Base-by-base conservation (phyloP, 129 eudicot genomes). In the Erigeron canadensis region DNA sequence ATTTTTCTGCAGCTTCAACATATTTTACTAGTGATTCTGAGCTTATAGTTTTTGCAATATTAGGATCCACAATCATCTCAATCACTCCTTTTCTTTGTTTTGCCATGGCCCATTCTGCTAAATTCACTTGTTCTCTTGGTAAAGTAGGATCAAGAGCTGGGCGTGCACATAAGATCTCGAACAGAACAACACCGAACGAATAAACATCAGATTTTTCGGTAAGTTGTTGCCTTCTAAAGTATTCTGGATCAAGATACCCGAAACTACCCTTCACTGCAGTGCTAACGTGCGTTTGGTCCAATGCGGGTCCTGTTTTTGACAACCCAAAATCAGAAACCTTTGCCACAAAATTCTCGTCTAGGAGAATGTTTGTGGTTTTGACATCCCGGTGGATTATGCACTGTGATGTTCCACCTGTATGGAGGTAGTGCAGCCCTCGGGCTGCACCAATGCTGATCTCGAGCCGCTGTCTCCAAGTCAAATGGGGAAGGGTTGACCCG, bases 361-460 rank as follows among this genome's bases (percentile, higher is more conserved):
- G 74, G 44, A 93, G 95, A 61, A 93, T 89, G 72, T 93, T 93
- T 0, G 99, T 95, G 43, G 99, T 95, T 76, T 95, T 95, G n/a
- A 95, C 96, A 68, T 95, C 97, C 0, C 99, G 86, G 78, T 95
- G 99, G 34, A 95, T 95, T 54, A 95, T 81, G 43, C 97, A 89
- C 4, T 95, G 97, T 8, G 97, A 70, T 16, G 96, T 80, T 70
- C 81, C 81, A 40, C 99, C 97, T 6, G 99, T 95, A 84, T 95
- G 99, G 55, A 95, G 91, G 47, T 95, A 95, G 78, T 95, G 99
- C 54, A 95, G 70, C 65, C 99, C 99, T 0, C 97, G 85, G 6
- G 97, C 99, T 17, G 99, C 86, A n/a, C 99, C 97, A 0, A 95
- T 90, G 85, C 97, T 90, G 39, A 95, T 86, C 56, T 95, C 99